phyloP scores from a whole-genome alignment of 2,329 filamentous ascomycete genomes.

The Plenodomus lindquistii region DNA sequence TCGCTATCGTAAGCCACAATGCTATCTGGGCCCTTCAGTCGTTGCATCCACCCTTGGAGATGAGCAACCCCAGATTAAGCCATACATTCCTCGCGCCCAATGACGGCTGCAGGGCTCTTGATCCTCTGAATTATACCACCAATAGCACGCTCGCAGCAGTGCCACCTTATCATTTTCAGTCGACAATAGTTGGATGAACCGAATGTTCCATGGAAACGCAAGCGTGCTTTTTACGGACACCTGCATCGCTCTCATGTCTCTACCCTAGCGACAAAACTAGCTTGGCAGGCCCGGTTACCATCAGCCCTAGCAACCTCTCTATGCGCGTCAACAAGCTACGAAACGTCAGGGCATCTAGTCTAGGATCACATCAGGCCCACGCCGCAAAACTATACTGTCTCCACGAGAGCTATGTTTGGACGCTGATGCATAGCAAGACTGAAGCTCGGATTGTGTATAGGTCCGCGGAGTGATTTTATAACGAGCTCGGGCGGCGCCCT shows the following conservation, averaged over 20 bases:
- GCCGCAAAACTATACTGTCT: neutral
- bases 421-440: neutral
- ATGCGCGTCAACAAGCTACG: constrained; percentile 2
- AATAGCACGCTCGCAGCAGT: constrained; percentile 16
- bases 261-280: constrained; percentile 18
- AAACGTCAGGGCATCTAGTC: neutral
- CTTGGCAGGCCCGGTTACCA: constrained; percentile 19
- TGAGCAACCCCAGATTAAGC: constrained; percentile 23
- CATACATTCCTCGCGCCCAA: constrained; percentile 35
- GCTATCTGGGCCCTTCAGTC: constrained; percentile 25
- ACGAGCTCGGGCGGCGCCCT: constrained; percentile 9
- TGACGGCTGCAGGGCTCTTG: constrained; percentile 20
- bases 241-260: constrained; percentile 27
- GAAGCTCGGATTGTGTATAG: neutral
- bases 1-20: constrained; percentile 21
- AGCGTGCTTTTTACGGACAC: constrained; percentile 24
- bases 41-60: constrained; percentile 23
- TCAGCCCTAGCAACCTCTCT: constrained; percentile 1
- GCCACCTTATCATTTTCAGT: constrained; percentile 19
- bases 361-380: neutral
- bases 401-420: neutral
- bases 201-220: constrained; percentile 14
- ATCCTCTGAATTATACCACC: constrained; percentile 13
- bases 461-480: neutral
- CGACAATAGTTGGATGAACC: constrained; percentile 10